Evolutionary conservation across 75 land plant species (phyloP), one percentile per base, ranked within the genome.

Genomic region (Pinus taeda): DNA sequence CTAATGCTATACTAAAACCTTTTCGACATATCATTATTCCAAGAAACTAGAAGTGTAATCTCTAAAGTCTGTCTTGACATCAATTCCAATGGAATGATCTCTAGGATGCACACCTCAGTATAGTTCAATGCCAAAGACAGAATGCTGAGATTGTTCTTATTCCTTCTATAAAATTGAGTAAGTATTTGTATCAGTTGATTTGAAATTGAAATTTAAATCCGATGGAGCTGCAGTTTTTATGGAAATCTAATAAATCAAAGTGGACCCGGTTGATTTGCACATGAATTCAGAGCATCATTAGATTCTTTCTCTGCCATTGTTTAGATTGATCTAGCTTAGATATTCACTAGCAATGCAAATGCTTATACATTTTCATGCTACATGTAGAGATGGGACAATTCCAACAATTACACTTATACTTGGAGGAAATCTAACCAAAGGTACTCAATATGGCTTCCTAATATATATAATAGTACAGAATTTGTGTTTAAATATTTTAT

Each of bases 381-480:
- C 59, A 49, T 76, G 65, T 69, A 85, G 87, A 60, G 78, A 81
- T 55, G 87, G 87, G 57, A 61, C 87, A 57, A 85, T 85, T 11
- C 87, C 87, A 60, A 57, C 60, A 56, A 60, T 85, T 13, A 85
- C 81, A 1, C 84, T 85, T 4, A 73, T 85, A 8, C 57, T 82
- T 57, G 87, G 87, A 77, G 86, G 83, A 45, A 84, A 84, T 67
- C 67, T 84, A 55, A 39, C 59, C 21, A 73, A 64, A 84, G 86
- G 86, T 80, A 72, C n/a, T 76, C 15, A 15, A 15, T 15, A 49
- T 65, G 42, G 17, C 36, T 42, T 69, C 39, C 3, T 20, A 69
- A 42, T 33, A 67, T 69, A 20, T 20, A 9, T 21, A 29, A n/a
- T 20, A 15, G 15, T 56, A 37, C 29, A 17, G 6, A 21, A 42